A percentile compares a stretch with the other conserved stretches of the same genome.
Evolutionary conservation across 441 rosid species (phyloP).

Genomic region (Syzygium malaccense): DNA sequence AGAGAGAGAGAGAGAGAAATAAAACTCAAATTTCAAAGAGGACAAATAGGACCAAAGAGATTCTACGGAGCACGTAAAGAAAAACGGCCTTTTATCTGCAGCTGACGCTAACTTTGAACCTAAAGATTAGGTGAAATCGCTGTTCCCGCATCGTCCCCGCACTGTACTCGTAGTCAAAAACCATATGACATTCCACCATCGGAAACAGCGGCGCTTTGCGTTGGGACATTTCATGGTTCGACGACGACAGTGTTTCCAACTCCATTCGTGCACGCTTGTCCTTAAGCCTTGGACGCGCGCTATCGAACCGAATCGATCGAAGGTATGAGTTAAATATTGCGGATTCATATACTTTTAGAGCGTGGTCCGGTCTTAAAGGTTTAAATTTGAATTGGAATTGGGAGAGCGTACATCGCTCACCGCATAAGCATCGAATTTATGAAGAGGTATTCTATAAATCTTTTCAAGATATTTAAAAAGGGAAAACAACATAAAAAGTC

Average conservation of each 20-base stretch:
- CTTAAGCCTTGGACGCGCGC: neutral
- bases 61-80: neutral
- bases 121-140: neutral
- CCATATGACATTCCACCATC: neutral
- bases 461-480: too few species aligned
- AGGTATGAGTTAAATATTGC: fast-evolving
- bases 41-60: neutral
- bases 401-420: too few species aligned
- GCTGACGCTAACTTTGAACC: neutral
- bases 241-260: neutral
- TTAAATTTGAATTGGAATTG: too few species aligned
- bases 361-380: too few species aligned
- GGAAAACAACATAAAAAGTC: too few species aligned
- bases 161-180: neutral
- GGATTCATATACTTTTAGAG: neutral
- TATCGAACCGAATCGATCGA: neutral
- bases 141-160: neutral
- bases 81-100: neutral
- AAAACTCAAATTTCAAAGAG: neutral
- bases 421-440: too few species aligned
- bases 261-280: neutral
- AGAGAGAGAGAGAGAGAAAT: too few species aligned
- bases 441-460: too few species aligned
- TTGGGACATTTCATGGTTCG: neutral
- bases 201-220: too few species aligned